A percentile compares a stretch with the other conserved stretches of the same genome.
These are phyloP conservation scores for Colletotrichum liaoningense DNA, from an alignment of 2,329 filamentous ascomycete species.

Conservation along the genomic window DNA sequence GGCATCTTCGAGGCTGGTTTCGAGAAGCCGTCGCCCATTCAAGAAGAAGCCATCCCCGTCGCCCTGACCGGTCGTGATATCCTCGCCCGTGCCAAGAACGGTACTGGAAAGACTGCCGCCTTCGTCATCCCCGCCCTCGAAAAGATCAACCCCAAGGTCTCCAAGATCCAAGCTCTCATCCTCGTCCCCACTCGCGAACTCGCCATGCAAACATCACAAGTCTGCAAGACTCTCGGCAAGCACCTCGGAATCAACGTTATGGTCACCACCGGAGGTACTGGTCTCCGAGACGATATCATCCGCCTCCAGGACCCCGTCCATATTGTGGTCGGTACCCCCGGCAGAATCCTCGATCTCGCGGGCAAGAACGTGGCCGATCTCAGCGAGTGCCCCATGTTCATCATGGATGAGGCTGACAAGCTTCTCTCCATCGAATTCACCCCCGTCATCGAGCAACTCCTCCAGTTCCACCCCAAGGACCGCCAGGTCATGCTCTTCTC, in stretches of 20 bases:
- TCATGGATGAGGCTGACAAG: constrained; percentile 99
- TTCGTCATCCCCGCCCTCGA: constrained; percentile 97
- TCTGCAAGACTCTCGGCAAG: constrained; percentile 98
- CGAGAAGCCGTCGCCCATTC: constrained; percentile 97
- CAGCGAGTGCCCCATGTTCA: constrained; percentile 95
- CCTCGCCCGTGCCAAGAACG: constrained; percentile 96
- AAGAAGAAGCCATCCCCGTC: constrained; percentile 98
- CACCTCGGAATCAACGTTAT: constrained; percentile 98
- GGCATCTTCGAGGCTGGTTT: constrained; percentile 99
- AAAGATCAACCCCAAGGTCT: constrained; percentile 95
- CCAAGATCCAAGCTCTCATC: constrained; percentile 96
- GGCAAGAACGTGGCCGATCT: constrained; percentile 97
- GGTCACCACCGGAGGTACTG: constrained; percentile 98
- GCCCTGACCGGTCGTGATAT: constrained; percentile 96
- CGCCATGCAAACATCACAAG: constrained; percentile 97
- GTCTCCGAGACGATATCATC: constrained; percentile 95
- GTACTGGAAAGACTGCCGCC: constrained; percentile 97
- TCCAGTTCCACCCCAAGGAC: constrained; percentile 96
- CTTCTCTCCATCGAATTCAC: constrained; percentile 97
- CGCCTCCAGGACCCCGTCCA: constrained; percentile 94
- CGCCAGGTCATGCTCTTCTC: constrained; percentile 99
- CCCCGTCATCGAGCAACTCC: constrained; percentile 93
- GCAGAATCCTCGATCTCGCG: constrained; percentile 94
- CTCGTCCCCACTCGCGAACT: constrained; percentile 97
- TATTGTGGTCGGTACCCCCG: constrained; percentile 96